These are phyloP conservation scores for Iberis pinnata DNA, from an alignment of 345 rosid genomes.

Conservation along the genomic window DNA sequence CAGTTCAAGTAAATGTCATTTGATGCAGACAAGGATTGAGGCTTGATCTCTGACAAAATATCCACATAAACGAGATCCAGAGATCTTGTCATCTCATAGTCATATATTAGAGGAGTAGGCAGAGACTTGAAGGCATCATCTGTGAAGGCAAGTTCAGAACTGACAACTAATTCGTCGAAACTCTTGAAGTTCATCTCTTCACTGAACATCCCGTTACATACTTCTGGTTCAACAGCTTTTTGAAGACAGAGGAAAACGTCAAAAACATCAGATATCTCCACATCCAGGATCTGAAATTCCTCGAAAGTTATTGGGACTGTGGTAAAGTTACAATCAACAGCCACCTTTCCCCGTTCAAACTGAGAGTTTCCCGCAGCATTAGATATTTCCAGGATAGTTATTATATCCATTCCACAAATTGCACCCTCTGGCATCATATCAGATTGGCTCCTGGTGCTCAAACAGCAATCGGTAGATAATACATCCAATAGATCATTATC, in stretches of 20 bases:
- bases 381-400: slow-evolving; percentile 38
- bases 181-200: slow-evolving; percentile 59
- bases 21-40: slow-evolving; percentile 48
- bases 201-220: slow-evolving; percentile 40
- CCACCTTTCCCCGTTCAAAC: slow-evolving; percentile 28
- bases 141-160: slow-evolving; percentile 54
- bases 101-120: slow-evolving; percentile 58
- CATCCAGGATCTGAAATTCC: slow-evolving; percentile 48
- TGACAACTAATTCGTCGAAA: slow-evolving; percentile 61
- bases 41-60: slow-evolving; percentile 40
- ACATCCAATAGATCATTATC: slow-evolving; percentile 36
- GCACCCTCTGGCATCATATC: slow-evolving; percentile 29
- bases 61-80: slow-evolving; percentile 37
- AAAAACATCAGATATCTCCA: slow-evolving; percentile 37
- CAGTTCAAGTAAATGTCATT: slow-evolving; percentile 84
- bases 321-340: slow-evolving; percentile 24
- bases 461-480: slow-evolving; percentile 41
- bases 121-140: slow-evolving; percentile 74
- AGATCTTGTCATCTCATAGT: slow-evolving; percentile 37
- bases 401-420: slow-evolving; percentile 38
- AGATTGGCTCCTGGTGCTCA: slow-evolving; percentile 36
- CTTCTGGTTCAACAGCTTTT: slow-evolving; percentile 35
- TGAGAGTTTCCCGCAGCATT: slow-evolving; percentile 22
- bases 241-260: slow-evolving; percentile 38
- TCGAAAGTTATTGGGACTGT: slow-evolving; percentile 36